These are phyloP conservation scores for Termitomyces sp. DNA, from an alignment of 768 basidiomycete species.

Conservation along the genomic window DNA sequence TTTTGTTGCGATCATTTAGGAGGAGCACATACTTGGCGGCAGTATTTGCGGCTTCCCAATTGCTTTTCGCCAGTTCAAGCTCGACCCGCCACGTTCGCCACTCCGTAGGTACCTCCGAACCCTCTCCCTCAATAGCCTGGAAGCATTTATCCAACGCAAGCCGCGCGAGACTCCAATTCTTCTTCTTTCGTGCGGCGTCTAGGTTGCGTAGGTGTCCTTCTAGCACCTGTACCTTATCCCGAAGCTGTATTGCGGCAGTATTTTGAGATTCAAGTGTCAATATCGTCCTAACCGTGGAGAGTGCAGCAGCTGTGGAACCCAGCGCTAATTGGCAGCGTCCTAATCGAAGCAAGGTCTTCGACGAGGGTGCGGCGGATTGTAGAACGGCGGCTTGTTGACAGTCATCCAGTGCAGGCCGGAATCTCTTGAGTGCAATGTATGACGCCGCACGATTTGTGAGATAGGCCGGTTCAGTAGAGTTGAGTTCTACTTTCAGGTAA, in stretches of 20 bases:
- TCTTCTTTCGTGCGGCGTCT: constrained; percentile 45
- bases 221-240: constrained; percentile 54
- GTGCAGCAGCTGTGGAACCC: constrained; percentile 61
- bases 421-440: constrained; percentile 76
- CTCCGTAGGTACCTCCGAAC: constrained; percentile 66
- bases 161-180: constrained; percentile 75
- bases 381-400: constrained; percentile 70
- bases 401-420: constrained; percentile 68
- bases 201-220: constrained; percentile 65
- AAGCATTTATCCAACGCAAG: constrained; percentile 77
- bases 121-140: constrained; percentile 69
- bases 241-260: constrained; percentile 51
- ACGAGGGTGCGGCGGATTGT: constrained; percentile 53
- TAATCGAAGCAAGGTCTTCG: constrained; percentile 79
- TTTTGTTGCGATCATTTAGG: neutral
- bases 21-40: constrained; percentile 65
- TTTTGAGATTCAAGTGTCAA: constrained; percentile 62
- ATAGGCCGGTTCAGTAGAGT: constrained; percentile 65
- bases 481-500: constrained; percentile 39
- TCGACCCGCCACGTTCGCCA: constrained; percentile 82
- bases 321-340: constrained; percentile 82
- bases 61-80: constrained; percentile 65
- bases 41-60: constrained; percentile 66
- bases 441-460: constrained; percentile 85
- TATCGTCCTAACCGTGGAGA: constrained; percentile 58